A percentile compares a stretch with the other conserved stretches of the same genome.
Conservation (phyloP, 2,329 filamentous ascomycete genomes). For the Leptosphaerulina australis region DNA sequence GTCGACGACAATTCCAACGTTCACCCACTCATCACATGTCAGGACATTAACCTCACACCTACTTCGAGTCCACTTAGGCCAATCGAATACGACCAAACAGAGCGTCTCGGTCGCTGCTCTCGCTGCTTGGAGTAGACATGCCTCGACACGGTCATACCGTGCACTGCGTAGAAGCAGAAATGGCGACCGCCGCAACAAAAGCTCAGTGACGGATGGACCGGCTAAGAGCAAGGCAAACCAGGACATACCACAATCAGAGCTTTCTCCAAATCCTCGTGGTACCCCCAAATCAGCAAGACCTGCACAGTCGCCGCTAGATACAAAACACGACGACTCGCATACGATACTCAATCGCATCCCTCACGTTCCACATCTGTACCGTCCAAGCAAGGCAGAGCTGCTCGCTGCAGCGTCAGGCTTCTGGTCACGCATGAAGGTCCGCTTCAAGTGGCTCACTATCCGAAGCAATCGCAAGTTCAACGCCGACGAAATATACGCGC, state of each 20-base stretch:
- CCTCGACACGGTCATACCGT: slow-evolving; percentile 32
- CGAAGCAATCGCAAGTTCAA: slow-evolving; percentile 93
- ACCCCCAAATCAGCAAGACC: slow-evolving; percentile 26
- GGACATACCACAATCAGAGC: slow-evolving; percentile 41
- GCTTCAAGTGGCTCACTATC: slow-evolving; percentile 98
- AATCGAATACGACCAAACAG: slow-evolving; percentile 17
- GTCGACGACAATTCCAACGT: slow-evolving; percentile 7
- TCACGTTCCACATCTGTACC: slow-evolving; percentile 70
- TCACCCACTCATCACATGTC: slow-evolving; percentile 22
- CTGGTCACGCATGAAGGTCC: slow-evolving; percentile 85
- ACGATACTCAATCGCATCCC: slow-evolving; percentile 61
- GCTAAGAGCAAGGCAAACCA: slow-evolving; percentile 27
- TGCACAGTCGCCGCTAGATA: slow-evolving; percentile 8
- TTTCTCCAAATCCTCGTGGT: slow-evolving; percentile 37
- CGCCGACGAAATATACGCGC: slow-evolving; percentile 92
- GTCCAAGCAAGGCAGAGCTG: slow-evolving; percentile 91
- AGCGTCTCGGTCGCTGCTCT: slow-evolving; percentile 35
- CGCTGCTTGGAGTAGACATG: slow-evolving; percentile 40
- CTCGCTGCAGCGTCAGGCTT: slow-evolving; percentile 90
- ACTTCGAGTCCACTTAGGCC: slow-evolving; percentile 14
- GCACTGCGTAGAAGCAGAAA: slow-evolving; percentile 20
- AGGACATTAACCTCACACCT: slow-evolving; percentile 16
- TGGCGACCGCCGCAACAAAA: slow-evolving; percentile 45
- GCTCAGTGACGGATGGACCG: slow-evolving; percentile 41
- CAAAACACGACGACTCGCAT: slow-evolving; percentile 32